phyloP scores from a whole-genome alignment of 768 basidiomycete species.

The Leccinum incarnatum region DNA sequence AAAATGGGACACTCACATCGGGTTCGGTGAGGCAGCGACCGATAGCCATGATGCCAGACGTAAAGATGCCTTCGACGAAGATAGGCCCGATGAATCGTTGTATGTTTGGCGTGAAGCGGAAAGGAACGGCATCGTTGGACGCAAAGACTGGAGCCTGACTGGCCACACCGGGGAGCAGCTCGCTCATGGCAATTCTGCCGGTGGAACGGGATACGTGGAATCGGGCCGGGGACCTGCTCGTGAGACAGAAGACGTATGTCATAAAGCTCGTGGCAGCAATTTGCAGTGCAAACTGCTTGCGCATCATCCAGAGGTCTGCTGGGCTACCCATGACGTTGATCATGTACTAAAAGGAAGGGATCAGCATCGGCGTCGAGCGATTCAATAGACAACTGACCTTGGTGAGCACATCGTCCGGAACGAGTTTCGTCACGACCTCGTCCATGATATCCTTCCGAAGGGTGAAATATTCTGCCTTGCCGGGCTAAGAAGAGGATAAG shows the following conservation, averaged over 20 bases:
- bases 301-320: constrained; percentile 91
- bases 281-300: constrained; percentile 94
- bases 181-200: constrained; percentile 90
- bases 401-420: constrained; percentile 84
- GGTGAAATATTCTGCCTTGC: constrained; percentile 62
- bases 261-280: constrained; percentile 87
- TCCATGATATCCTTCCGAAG: constrained; percentile 85
- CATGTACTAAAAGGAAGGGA: constrained; percentile 71
- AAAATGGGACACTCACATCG: constrained; percentile 53
- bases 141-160: constrained; percentile 60
- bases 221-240: constrained; percentile 77
- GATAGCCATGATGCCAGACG: constrained; percentile 86
- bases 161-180: constrained; percentile 71
- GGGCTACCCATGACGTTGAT: constrained; percentile 78
- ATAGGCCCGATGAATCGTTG: constrained; percentile 89
- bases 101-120: constrained; percentile 96
- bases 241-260: constrained; percentile 83
- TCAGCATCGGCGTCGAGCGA: not conserved
- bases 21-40: constrained; percentile 88
- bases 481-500: constrained; percentile 39
- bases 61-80: constrained; percentile 85
- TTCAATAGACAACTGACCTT: constrained; percentile 48
- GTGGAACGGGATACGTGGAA: constrained; percentile 90
- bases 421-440: constrained; percentile 81
- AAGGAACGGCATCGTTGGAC: constrained; percentile 87